Evolutionary conservation across 1,284 basidiomycete species (phyloP), one percentile per base, ranked within the genome.

Genomic region (Marasmius fiardii): DNA sequence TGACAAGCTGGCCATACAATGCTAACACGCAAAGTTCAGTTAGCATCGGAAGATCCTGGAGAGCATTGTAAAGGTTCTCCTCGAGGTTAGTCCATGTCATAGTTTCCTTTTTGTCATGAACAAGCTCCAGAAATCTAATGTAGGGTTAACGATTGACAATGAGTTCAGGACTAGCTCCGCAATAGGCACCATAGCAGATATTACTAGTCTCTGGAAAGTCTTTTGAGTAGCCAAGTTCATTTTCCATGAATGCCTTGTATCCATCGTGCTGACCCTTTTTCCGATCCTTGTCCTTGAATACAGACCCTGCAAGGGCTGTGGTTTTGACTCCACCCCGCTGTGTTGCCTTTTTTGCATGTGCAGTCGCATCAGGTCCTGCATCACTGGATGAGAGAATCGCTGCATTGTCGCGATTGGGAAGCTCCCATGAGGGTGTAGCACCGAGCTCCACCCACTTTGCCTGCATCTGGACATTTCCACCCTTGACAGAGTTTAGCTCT

Each of bases 401-500:
- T n/a, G n/a, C n/a, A n/a, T n/a, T n/a, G n/a, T n/a, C n/a, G n/a
- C n/a, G n/a, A n/a, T n/a, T n/a, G n/a, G n/a, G n/a, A n/a, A n/a
- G n/a, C n/a, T n/a, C n/a, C n/a, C n/a, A 31, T 31, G 10, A 31
- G 28, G 28, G 10, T 4, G 28, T 31, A 31, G 5, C 10, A 31
- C 28, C 41, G 8, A 50, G 16, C 43, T 59, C 21, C 2, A 24
- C 44, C 67, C 69, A 74, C 18, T 52, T 62, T 3, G 31, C 56
- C 23, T 50, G 18, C 67, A 73, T 68, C 4, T 41, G 51, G 4
- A 41, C 51, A 43, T 65, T 64, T 0, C 75, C 71, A 1, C 67
- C 71, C 50, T 70, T 70, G 24, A 74, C 62, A 14, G 60, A 54
- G 56, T 77, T 77, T 11, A 69, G 60, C 11, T 74, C 73, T 55